Evolutionary conservation across 768 basidiomycete genomes (phyloP).

Genomic region (Fistulinella prunicolor): DNA sequence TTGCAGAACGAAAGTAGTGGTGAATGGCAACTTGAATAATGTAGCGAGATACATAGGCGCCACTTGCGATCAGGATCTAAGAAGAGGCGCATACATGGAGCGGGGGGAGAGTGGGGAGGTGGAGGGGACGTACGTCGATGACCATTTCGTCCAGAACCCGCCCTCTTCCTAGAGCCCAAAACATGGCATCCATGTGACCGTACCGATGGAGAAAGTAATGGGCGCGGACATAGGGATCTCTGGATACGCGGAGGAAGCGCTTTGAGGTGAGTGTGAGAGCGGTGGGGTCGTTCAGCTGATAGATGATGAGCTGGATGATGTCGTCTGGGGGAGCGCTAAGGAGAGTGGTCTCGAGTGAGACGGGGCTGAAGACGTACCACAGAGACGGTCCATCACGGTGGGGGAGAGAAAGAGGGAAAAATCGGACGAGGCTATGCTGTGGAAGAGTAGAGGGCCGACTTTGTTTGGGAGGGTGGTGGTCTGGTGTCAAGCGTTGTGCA

Average conservation of each 20-base stretch:
- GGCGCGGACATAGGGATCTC: conserved; percentile 73
- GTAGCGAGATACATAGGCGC: conserved; percentile 77
- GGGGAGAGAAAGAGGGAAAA: conserved; percentile 1
- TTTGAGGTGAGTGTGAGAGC: conserved; percentile 59
- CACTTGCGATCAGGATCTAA: conserved; percentile 71
- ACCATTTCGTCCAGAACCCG: conserved; percentile 61
- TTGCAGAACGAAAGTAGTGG: conserved; percentile 70
- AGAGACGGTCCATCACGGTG: conserved; percentile 58
- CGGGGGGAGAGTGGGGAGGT: conserved; percentile 19
- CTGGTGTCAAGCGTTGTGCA: conserved; percentile 33
- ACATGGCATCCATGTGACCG: conserved; percentile 67
- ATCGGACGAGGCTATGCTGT: conserved; percentile 3
- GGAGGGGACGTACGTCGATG: conserved; percentile 54
- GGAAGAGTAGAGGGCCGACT: conserved; percentile 13
- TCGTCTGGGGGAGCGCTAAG: conserved; percentile 42
- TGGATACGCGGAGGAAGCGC: conserved; percentile 59
- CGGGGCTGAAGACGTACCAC: conserved; percentile 31
- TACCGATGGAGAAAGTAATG: conserved; percentile 76
- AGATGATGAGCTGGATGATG: conserved; percentile 72
- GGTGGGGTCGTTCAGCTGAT: conserved; percentile 64
- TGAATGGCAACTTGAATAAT: conserved; percentile 75
- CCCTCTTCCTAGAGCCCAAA: conserved; percentile 71
- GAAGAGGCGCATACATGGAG: conserved; percentile 27
- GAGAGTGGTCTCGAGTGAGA: neutral
- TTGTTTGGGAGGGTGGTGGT: conserved; percentile 35